Evolutionary conservation across 2,329 filamentous ascomycete genomes (phyloP).

Genomic region (Fusarium globosum): DNA sequence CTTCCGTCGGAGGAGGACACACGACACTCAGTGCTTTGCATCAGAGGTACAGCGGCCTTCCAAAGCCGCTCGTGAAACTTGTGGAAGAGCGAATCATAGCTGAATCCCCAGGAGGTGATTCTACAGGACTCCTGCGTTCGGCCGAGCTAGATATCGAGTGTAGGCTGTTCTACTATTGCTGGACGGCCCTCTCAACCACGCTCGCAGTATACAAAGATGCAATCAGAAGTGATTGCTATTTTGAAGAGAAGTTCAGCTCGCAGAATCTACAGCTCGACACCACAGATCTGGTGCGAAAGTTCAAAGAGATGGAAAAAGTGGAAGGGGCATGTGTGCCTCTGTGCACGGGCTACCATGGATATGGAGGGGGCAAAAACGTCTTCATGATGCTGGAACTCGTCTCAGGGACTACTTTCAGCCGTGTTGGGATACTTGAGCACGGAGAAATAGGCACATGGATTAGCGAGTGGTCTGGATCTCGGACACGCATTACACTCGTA

Average conservation of each 20-base stretch:
- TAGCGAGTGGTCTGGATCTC: not conserved
- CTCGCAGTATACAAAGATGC: not conserved
- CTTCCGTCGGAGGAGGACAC: not conserved
- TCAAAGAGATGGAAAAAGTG: not conserved
- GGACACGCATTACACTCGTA: not conserved
- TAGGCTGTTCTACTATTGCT: not conserved
- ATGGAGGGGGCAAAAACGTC: not conserved
- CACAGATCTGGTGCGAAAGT: not conserved
- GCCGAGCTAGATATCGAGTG: not conserved
- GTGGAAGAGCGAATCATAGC: rapidly evolving
- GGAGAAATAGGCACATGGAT: not conserved
- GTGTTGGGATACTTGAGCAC: rapidly evolving
- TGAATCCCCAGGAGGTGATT: not conserved
- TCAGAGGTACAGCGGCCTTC: too few species aligned
- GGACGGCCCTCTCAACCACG: not conserved
- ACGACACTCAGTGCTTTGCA: not conserved
- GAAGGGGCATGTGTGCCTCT: not conserved
- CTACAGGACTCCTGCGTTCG: rapidly evolving
- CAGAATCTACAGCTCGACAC: not conserved
- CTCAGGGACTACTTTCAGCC: rapidly evolving
- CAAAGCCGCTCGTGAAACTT: too few species aligned
- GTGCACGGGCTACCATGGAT: rapidly evolving
- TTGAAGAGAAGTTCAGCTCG: rapidly evolving
- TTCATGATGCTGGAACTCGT: not conserved
- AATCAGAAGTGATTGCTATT: not conserved